Base-by-base conservation (phyloP, 768 basidiomycete genomes). In the Nevesoporus exiguus region DNA sequence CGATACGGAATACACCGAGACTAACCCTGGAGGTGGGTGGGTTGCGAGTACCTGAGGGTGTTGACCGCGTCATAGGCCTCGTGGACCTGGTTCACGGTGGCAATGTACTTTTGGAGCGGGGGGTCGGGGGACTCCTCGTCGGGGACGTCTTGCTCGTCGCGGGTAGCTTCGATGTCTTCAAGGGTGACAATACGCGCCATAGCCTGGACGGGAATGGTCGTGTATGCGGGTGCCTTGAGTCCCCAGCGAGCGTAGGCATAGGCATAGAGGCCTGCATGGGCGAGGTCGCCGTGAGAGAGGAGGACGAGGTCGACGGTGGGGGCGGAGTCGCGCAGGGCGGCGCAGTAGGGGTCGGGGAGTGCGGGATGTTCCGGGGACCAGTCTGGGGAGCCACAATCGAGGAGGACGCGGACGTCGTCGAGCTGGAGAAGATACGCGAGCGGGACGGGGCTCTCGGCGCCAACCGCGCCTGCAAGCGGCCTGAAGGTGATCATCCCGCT, bases 401-500 rank as follows among this genome's bases (percentile, higher is more conserved):
- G 80, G 19, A 99, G 81, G 61, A 99, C 91, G 54, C 84, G 80
- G 21, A 97, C 86, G 71, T 95, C 93, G 76, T 98, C 97, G 51
- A 98, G 82, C 64, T 98, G 90, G 21, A 99, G 82, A 30, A 98
- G 77, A 69, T 97, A 96, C 8, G 86, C 81, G 40, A 93, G 75
- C 3, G 91, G 89, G 7, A 77, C 79, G 8, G 81, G 79, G 54
- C 77, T 74, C 8, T 79, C 74, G 2, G 85, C 83, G 58, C 82
- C 82, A 48, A 92, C 91, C 34, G 90, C 84, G 24, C 92, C 92
- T 34, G 92, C 88, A 42, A 98, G 76, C 2, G 96, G 90, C 9
- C 89, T 94, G 69, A 98, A 93, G 25, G 93, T 95, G 76, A 98
- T 94, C 93, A 55, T 55, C n/a, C n/a, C n/a, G n/a, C n/a, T n/a